Percentiles rank a stretch among this genome's conserved stretches.
phyloP scores from a whole-genome alignment of 768 basidiomycete genomes.

The Rhizopogon vesiculosus region DNA sequence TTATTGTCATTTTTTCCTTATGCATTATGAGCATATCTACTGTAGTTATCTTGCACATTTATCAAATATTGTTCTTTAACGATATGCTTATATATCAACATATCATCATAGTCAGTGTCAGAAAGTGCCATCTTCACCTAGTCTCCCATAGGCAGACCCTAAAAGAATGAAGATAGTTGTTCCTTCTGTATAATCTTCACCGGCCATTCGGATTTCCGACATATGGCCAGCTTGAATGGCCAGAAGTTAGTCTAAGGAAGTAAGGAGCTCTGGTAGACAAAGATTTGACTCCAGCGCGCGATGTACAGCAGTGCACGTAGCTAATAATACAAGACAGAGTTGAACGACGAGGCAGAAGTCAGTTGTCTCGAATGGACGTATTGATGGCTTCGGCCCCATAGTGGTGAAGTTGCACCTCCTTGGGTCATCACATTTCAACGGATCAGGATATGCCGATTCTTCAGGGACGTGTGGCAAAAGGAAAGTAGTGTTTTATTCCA shows the following conservation, averaged over 20 bases:
- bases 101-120: no score
- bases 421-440: slow-evolving; percentile 82
- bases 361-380: slow-evolving; percentile 20
- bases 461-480: slow-evolving; percentile 85
- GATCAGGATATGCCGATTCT: slow-evolving; percentile 74
- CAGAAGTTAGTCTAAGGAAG: slow-evolving; percentile 61
- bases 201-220: slow-evolving; percentile 84
- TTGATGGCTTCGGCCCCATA: slow-evolving; percentile 87
- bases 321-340: slow-evolving; percentile 28
- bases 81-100: no score
- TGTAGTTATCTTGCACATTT: no score
- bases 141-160: no score
- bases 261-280: slow-evolving; percentile 46
- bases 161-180: no score
- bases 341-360: not conserved
- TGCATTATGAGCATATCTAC: no score
- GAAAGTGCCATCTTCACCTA: no score
- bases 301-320: slow-evolving; percentile 65
- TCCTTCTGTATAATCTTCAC: no score
- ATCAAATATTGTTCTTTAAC: no score
- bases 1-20: no score
- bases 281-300: slow-evolving; percentile 46
- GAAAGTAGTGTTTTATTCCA: no score
- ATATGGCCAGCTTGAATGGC: slow-evolving; percentile 68
- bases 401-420: slow-evolving; percentile 65